Conservation (phyloP, 2,329 filamentous ascomycete species). For the Mycogone perniciosa region DNA sequence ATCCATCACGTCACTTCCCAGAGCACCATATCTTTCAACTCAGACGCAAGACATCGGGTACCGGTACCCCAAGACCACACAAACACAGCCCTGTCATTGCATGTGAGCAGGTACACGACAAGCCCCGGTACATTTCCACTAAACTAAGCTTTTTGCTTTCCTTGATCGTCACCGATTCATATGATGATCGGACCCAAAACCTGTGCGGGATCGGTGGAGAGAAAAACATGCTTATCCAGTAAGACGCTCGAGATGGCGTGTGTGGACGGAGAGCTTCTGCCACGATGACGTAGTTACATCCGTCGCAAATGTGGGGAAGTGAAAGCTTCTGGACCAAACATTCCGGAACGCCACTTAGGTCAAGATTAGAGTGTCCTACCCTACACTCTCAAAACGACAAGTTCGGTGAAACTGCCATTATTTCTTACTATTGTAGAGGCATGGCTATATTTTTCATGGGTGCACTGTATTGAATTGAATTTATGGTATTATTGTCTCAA, state of each 20-base stretch:
- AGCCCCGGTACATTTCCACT: no score
- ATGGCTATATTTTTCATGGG: no score
- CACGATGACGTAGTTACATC: constrained; percentile 17
- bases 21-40: not conserved
- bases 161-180: not conserved
- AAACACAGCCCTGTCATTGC: no score
- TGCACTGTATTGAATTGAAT: no score
- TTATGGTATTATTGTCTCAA: no score
- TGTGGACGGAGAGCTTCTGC: constrained; percentile 14
- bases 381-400: not conserved
- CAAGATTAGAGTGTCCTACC: not conserved
- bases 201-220: not conserved
- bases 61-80: no score
- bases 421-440: no score
- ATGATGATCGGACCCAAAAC: constrained; percentile 5
- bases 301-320: constrained; percentile 4
- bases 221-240: not conserved
- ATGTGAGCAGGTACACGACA: no score
- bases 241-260: not conserved
- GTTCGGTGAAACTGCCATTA: no score
- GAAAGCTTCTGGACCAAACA: not conserved
- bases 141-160: not conserved
- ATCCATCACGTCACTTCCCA: constrained; percentile 13
- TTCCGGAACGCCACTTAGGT: not conserved
- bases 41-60: not conserved